Percentiles rank a stretch among this genome's conserved stretches.
phyloP scores from a whole-genome alignment of 331 rosid species.

The Telfairia occidentalis region DNA sequence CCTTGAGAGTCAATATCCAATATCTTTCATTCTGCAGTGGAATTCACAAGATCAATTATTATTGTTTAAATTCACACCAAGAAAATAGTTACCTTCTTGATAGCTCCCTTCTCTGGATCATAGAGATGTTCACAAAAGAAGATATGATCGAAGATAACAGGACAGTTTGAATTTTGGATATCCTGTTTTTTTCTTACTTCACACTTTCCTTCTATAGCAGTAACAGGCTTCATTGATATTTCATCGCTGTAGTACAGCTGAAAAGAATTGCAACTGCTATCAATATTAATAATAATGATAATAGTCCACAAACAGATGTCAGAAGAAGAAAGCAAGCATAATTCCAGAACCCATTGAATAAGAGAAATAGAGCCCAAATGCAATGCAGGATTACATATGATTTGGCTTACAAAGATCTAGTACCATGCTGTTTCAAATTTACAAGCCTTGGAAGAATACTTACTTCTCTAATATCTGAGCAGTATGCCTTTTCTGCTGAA shows the following conservation, averaged over 20 bases:
- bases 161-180: slow-evolving; percentile 20
- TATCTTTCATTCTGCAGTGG: neutral
- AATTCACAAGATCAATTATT: neutral
- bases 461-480: slow-evolving; percentile 42
- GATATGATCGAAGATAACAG: slow-evolving; percentile 30
- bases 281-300: neutral
- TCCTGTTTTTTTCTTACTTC: slow-evolving; percentile 40
- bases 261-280: slow-evolving; percentile 5
- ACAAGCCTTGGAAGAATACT: neutral
- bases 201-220: slow-evolving; percentile 33
- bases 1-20: neutral
- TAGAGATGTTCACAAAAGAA: slow-evolving; percentile 44
- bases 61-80: neutral
- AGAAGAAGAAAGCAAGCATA: neutral
- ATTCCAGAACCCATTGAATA: neutral
- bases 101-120: slow-evolving; percentile 43
- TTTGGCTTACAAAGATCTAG: neutral
- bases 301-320: neutral
- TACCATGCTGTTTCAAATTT: neutral
- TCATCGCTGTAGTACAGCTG: slow-evolving; percentile 45
- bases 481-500: slow-evolving; percentile 51
- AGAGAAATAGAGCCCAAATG: neutral
- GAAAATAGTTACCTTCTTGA: slow-evolving; percentile 28
- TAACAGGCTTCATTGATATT: slow-evolving; percentile 15
- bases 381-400: neutral